Conservation (phyloP, 2,329 filamentous ascomycete genomes). For the Colletotrichum orchidophilum region DNA sequence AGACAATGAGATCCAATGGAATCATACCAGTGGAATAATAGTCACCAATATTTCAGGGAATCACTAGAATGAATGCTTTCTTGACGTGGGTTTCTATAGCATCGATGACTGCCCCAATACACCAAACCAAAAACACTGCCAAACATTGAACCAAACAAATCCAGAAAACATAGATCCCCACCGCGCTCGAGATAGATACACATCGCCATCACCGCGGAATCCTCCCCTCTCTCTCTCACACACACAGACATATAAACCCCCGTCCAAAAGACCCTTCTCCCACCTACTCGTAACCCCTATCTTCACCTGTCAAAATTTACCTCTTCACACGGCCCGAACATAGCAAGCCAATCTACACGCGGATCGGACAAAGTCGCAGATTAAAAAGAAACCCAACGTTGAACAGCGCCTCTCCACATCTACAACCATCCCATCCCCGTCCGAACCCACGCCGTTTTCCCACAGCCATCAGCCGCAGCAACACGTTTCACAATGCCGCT, state of each 20-base stretch:
- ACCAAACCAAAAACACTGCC: background rate
- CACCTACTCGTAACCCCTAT: background rate
- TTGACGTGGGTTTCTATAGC: background rate
- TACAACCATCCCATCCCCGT: background rate
- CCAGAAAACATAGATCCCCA: background rate
- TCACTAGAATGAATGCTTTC: too few species aligned
- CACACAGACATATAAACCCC: background rate
- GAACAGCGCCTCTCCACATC: background rate
- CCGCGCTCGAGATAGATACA: background rate
- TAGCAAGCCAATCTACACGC: background rate
- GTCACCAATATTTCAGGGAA: too few species aligned
- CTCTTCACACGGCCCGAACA: too few species aligned
- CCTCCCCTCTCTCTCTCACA: background rate
- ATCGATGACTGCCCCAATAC: background rate
- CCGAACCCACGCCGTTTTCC: background rate
- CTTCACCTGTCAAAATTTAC: too few species aligned
- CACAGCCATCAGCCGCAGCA: conserved; percentile 13
- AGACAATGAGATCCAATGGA: too few species aligned
- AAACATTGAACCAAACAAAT: background rate
- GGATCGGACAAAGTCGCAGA: background rate
- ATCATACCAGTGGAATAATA: too few species aligned
- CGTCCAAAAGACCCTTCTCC: background rate
- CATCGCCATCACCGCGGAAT: background rate
- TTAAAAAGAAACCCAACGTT: background rate
- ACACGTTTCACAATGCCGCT: conserved; percentile 4